These are phyloP conservation scores for Phialophora tarda DNA, from an alignment of 2,329 filamentous ascomycete genomes.

Conservation along the genomic window DNA sequence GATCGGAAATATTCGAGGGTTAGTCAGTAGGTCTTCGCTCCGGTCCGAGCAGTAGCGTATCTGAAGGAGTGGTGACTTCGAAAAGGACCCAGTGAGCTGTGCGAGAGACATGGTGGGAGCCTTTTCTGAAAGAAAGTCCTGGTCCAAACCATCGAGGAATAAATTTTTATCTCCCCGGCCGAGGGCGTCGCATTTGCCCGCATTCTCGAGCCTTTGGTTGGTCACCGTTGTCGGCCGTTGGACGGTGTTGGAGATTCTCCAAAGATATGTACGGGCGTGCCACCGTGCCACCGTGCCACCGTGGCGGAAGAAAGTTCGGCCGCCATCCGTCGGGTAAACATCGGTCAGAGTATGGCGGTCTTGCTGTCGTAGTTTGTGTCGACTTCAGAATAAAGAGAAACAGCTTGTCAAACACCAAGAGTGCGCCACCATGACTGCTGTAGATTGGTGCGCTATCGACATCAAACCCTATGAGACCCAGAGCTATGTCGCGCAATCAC, in stretches of 20 bases:
- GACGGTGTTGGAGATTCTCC: conserved; percentile 1
- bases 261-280: too few relatives aligned
- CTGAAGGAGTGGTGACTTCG: conserved; percentile 10
- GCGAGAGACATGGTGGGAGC: conserved; percentile 5
- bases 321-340: neutral
- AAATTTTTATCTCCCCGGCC: conserved; percentile 7
- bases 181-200: conserved; percentile 3
- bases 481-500: neutral
- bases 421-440: neutral
- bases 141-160: neutral
- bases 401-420: neutral
- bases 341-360: neutral
- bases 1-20: conserved; percentile 19
- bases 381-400: neutral
- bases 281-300: too few relatives aligned
- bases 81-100: conserved; percentile 6
- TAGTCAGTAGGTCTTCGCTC: conserved; percentile 14
- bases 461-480: neutral
- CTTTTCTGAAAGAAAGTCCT: neutral
- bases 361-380: neutral
- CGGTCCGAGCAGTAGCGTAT: conserved; percentile 21
- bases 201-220: conserved; percentile 14
- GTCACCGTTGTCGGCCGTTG: neutral
- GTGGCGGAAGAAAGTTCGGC: neutral
- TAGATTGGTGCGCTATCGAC: neutral